Percentiles rank a stretch among this genome's conserved stretches.
Conservation (phyloP, 2,329 filamentous ascomycete genomes). For the Paraphoma chrysanthemicola region DNA sequence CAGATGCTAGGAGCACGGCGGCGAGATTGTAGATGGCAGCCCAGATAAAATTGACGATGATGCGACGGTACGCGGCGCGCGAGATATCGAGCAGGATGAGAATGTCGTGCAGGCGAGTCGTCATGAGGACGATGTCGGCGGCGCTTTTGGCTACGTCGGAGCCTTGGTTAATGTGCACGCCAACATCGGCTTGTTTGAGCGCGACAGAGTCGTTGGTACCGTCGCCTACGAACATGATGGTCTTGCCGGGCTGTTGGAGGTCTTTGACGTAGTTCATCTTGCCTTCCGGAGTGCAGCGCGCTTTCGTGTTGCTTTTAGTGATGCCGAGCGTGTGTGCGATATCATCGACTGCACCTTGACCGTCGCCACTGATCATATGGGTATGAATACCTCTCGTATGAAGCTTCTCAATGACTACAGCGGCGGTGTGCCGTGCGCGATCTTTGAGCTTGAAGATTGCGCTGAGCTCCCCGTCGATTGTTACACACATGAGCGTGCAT, state of each 20-base stretch:
- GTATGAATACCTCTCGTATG: conserved; percentile 56
- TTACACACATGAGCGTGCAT: conserved; percentile 41
- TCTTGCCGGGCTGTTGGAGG: conserved; percentile 27
- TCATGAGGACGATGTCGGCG: conserved; percentile 73
- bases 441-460: conserved; percentile 61
- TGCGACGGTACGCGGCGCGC: conserved; percentile 46
- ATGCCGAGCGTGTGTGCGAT: conserved; percentile 54
- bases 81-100: conserved; percentile 64
- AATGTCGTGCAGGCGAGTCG: conserved; percentile 63
- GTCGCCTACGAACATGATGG: conserved; percentile 76
- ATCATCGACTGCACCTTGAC: conserved; percentile 55
- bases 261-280: conserved; percentile 61
- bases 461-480: conserved; percentile 43
- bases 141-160: conserved; percentile 69
- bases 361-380: conserved; percentile 66
- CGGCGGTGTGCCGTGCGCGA: conserved; percentile 57
- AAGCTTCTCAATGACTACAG: conserved; percentile 60
- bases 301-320: conserved; percentile 47
- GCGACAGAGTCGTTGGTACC: conserved; percentile 82
- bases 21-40: conserved; percentile 73
- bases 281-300: conserved; percentile 59
- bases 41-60: conserved; percentile 74
- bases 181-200: conserved; percentile 73
- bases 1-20: conserved; percentile 71
- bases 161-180: conserved; percentile 69